Base-by-base conservation (phyloP, 108 stramenopile genomes). In the Thalassiosira profunda region DNA sequence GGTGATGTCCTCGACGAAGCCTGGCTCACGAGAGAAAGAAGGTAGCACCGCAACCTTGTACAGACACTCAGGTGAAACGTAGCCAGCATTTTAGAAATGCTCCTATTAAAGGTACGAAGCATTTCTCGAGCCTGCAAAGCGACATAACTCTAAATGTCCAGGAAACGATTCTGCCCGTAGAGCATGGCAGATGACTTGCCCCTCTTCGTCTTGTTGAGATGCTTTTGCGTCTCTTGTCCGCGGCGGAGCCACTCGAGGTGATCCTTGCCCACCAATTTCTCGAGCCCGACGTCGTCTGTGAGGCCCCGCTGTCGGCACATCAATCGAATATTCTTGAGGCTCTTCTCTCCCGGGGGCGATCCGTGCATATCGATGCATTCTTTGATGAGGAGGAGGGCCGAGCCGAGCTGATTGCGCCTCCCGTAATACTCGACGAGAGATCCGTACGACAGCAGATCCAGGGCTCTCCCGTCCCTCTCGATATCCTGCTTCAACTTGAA, bases 381-480 rank as follows among this genome's bases (percentile, higher is more conserved):
- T 64, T 89, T 90, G 48, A 95, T 79, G 12, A 88, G 41, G 40
- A 92, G 41, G 8, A 95, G 40, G 12, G 94, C 91, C 1, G 89
- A 90, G 40, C 94, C 94, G 7, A 91, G 34, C 56, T 95, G 88
- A 10, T 72, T 47, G 18, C 65, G 82, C 24, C 59, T 81, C 6
- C 77, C 80, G 63, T 83, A 92, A 51, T 92, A 84, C 29, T 95
- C 87, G 29, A 95, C 63, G 37, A 95, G 63, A 14, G 82, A 61
- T 14, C 94, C 94, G 47, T 95, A 95, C 3, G 86, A 85, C 28
- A 81, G 46, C 3, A 92, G 53, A 52, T 95, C 94, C 14, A 95
- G 63, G 23, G 63, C 71, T 42, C 89, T 63, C 10, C 86, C 86
- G 41, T 81, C 67, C 0, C 45, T 57, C 79, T 92, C 91, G 24